These are phyloP conservation scores for Fraxinus ornus DNA, from an alignment of 305 asterid species.

Conservation along the genomic window DNA sequence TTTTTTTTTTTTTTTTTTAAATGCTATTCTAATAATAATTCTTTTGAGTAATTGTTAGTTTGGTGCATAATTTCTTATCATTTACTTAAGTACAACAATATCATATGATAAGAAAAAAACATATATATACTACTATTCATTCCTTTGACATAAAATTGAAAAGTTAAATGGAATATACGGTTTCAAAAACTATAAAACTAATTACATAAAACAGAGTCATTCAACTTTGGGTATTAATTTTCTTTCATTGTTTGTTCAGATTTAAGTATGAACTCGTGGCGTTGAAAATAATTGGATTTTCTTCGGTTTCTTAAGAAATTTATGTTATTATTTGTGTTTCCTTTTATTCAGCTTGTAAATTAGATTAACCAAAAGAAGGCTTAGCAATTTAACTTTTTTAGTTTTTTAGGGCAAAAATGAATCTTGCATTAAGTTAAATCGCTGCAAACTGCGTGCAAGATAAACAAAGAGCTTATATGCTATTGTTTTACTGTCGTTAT, in stretches of 20 bases:
- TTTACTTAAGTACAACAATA: too few relatives aligned
- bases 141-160: background rate
- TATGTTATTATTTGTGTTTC: background rate
- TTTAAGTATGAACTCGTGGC: background rate
- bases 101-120: background rate
- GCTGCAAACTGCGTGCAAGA: background rate
- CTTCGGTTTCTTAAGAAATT: background rate
- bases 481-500: background rate
- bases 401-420: background rate
- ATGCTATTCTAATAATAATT: background rate
- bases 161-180: background rate
- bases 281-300: too few relatives aligned
- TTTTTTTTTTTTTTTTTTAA: too few relatives aligned
- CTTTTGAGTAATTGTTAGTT: background rate
- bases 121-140: background rate
- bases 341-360: background rate
- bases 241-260: background rate
- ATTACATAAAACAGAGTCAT: too few relatives aligned
- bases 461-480: background rate
- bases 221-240: background rate
- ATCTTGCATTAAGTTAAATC: background rate
- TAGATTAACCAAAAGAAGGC: too few relatives aligned
- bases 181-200: background rate
- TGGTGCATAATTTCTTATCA: background rate
- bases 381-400: too few relatives aligned